These are phyloP conservation scores for Cystobasidiaceae sp. DNA, from an alignment of 1,284 basidiomycete genomes.

Conservation along the genomic window DNA sequence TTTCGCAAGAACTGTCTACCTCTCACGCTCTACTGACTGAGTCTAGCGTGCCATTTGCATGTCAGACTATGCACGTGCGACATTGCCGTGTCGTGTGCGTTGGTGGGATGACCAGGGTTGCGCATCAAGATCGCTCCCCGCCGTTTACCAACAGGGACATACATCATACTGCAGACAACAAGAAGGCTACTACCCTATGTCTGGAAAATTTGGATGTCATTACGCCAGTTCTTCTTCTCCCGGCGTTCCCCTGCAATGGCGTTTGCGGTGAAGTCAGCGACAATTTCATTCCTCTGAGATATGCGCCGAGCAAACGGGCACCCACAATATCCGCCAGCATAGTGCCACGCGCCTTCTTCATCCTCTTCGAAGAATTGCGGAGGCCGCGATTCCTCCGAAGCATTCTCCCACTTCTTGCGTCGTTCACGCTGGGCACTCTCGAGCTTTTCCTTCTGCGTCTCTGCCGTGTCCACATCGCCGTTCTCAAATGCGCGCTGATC, in stretches of 20 bases:
- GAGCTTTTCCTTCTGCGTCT: conserved; percentile 65
- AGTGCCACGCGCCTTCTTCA: conserved; percentile 35
- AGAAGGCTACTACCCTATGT: too few species aligned
- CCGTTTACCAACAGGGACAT: too few species aligned
- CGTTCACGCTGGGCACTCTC: conserved; percentile 56
- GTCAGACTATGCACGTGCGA: too few species aligned
- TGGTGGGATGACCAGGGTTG: too few species aligned
- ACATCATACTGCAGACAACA: too few species aligned
- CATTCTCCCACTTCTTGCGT: conserved; percentile 48
- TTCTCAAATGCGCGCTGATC: conserved; percentile 82
- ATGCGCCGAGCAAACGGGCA: background rate
- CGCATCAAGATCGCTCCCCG: too few species aligned
- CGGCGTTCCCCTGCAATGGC: conserved; percentile 16
- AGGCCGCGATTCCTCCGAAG: conserved; percentile 27
- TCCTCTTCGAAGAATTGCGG: conserved; percentile 36
- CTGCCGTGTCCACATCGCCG: conserved; percentile 69
- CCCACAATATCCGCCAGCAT: conserved; percentile 38
- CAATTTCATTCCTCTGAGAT: too few species aligned
- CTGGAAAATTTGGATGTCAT: conserved; percentile 26
- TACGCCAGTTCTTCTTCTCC: conserved; percentile 26
- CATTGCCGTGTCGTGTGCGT: too few species aligned
- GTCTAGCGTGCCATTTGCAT: too few species aligned
- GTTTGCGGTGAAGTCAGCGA: background rate
- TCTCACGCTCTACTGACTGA: too few species aligned
- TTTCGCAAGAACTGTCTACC: too few species aligned